phyloP scores from a whole-genome alignment of 306 rosid genomes.

The Oxytropis ochrocephala region DNA sequence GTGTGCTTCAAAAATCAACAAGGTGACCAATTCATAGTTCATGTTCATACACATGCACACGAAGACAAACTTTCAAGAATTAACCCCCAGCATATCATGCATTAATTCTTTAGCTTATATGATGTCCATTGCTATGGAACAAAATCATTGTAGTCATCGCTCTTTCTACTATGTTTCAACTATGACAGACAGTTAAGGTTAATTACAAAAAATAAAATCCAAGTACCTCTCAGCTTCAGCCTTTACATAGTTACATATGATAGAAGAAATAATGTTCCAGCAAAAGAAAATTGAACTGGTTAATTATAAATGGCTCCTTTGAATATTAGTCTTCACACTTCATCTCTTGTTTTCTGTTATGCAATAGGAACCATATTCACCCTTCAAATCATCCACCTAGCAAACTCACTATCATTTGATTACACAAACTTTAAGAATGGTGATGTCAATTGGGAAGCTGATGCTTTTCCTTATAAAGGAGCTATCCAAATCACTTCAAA shows the following conservation, averaged over 20 bases:
- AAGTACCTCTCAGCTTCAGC: not conserved
- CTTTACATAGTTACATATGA: not conserved
- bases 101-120: not conserved
- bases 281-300: not conserved
- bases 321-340: not conserved
- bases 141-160: constrained; percentile 23
- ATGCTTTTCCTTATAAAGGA: not conserved
- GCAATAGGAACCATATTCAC: not conserved
- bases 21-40: not conserved
- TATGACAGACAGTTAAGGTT: not conserved
- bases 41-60: not conserved
- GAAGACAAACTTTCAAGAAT: not conserved
- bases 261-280: not conserved
- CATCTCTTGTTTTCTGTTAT: not conserved
- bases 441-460: constrained; percentile 18
- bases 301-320: constrained; percentile 5
- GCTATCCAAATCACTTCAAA: constrained; percentile 25
- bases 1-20: not conserved
- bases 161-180: not conserved
- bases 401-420: constrained; percentile 22
- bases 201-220: not conserved
- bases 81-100: no score
- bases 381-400: not conserved
- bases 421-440: not conserved
- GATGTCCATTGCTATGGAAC: not conserved